A percentile compares a stretch with the other conserved stretches of the same genome.
These are phyloP conservation scores for Sugiyamaella boreocaroliniensis DNA, from an alignment of 805 yeast genomes.

Conservation along the genomic window DNA sequence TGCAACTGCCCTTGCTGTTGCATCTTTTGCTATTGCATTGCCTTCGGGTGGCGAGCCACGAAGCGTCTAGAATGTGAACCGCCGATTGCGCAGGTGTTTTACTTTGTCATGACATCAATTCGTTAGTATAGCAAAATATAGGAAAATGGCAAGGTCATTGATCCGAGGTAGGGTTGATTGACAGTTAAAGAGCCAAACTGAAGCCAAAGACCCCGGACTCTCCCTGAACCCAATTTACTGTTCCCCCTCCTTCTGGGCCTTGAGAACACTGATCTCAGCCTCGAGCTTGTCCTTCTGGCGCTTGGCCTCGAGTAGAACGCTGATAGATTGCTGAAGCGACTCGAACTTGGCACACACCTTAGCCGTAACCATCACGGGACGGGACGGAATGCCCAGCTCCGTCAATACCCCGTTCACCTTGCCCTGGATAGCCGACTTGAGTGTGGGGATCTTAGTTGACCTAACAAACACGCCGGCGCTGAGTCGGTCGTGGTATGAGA, in stretches of 20 bases:
- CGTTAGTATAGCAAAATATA: too few species aligned
- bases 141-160: too few species aligned
- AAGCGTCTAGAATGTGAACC: too few species aligned
- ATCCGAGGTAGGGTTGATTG: too few species aligned
- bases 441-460: constrained; percentile 68
- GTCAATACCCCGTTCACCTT: constrained; percentile 56
- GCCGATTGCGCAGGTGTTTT: too few species aligned
- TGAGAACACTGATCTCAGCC: constrained; percentile 55
- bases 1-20: too few species aligned
- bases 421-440: constrained; percentile 68
- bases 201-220: too few species aligned
- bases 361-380: constrained; percentile 84
- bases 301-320: constrained; percentile 72
- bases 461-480: constrained; percentile 76
- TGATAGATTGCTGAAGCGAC: constrained; percentile 60
- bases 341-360: constrained; percentile 73
- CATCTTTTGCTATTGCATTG: too few species aligned
- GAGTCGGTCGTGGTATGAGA: constrained; percentile 54
- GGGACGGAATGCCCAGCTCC: constrained; percentile 71
- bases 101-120: too few species aligned
- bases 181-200: too few species aligned
- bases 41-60: too few species aligned
- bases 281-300: constrained; percentile 81
- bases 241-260: constrained; percentile 3
- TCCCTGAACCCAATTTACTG: not conserved